Percentiles rank a stretch among this genome's conserved stretches.
These are phyloP conservation scores for Alternaria brassicicola DNA, from an alignment of 2,329 filamentous ascomycete species.

Conservation along the genomic window DNA sequence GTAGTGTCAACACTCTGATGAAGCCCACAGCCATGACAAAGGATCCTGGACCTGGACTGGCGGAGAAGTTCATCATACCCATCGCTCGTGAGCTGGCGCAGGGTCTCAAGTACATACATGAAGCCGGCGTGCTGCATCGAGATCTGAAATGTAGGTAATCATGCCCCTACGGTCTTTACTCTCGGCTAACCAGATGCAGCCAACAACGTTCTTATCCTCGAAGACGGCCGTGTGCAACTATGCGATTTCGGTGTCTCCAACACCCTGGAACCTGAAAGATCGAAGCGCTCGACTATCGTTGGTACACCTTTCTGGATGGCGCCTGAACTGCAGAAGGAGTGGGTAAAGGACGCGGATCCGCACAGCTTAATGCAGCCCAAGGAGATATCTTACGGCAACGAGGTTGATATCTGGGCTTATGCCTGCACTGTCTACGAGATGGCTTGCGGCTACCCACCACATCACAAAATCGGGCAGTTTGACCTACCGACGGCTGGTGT, in stretches of 20 bases:
- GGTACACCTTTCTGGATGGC: conserved; percentile 90
- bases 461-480: conserved; percentile 53
- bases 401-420: conserved; percentile 81
- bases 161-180: not conserved
- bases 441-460: conserved; percentile 77
- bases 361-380: conserved; percentile 62
- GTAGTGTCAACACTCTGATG: conserved; percentile 74
- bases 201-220: conserved; percentile 80
- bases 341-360: conserved; percentile 61
- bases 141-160: conserved; percentile 64
- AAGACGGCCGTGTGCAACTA: conserved; percentile 77
- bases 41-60: conserved; percentile 50
- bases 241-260: conserved; percentile 86
- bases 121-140: conserved; percentile 70
- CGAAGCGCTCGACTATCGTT: conserved; percentile 80
- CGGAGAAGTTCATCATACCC: conserved; percentile 67
- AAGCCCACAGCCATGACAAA: conserved; percentile 47
- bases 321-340: conserved; percentile 65
- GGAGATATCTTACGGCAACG: conserved; percentile 56
- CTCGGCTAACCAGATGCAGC: conserved; percentile 42
- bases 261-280: conserved; percentile 74
- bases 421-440: conserved; percentile 83
- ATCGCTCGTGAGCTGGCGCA: conserved; percentile 68
- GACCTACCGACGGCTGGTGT: conserved; percentile 52
- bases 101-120: conserved; percentile 65